Percentiles rank a stretch among this genome's conserved stretches.
phyloP scores from a whole-genome alignment of 257 asterid genomes.

The Solanum etuberosum region DNA sequence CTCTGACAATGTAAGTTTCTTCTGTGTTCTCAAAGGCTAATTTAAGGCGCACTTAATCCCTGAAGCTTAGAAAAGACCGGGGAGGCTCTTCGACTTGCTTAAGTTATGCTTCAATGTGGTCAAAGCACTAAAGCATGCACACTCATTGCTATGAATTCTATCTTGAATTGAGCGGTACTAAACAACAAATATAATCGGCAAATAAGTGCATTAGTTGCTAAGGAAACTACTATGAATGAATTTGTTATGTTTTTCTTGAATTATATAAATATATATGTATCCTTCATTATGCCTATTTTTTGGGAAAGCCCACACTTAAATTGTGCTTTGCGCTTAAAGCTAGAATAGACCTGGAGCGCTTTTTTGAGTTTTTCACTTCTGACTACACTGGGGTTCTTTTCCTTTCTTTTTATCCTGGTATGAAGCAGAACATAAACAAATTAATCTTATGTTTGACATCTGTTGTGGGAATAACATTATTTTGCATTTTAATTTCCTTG shows the following conservation, averaged over 20 bases:
- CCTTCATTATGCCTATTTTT: neutral
- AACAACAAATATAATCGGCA: neutral
- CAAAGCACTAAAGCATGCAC: neutral
- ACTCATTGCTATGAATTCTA: neutral
- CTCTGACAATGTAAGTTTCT: conserved; percentile 68
- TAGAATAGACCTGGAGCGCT: neutral
- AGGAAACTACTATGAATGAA: neutral
- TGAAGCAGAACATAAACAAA: neutral
- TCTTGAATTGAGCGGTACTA: neutral
- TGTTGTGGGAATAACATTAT: neutral
- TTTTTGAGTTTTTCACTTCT: neutral
- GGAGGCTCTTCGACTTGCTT: neutral
- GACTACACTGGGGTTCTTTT: neutral
- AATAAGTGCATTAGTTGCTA: neutral
- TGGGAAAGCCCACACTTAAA: neutral
- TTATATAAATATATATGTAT: too few relatives aligned
- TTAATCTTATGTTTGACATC: neutral
- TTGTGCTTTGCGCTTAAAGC: neutral
- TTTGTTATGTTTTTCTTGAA: neutral
- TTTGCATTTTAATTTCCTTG: neutral
- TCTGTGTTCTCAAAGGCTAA: neutral
- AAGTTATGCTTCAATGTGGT: neutral
- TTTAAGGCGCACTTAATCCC: neutral
- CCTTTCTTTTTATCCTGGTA: neutral
- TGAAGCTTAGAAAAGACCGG: neutral